Base-by-base conservation (phyloP, 257 asterid species). In the Craterostigma plantagineum region DNA sequence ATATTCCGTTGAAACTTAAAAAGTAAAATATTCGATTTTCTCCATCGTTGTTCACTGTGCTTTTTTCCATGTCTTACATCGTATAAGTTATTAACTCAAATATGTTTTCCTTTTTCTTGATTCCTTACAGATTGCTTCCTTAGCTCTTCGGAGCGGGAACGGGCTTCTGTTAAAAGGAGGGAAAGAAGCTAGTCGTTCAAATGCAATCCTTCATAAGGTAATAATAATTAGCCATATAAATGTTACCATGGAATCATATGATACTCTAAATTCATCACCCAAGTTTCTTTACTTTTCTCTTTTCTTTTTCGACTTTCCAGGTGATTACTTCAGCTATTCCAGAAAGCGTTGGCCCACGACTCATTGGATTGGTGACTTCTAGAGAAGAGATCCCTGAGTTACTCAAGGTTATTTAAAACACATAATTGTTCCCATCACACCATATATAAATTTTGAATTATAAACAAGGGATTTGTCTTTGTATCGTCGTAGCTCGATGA, bases 161-260 rank as follows among this genome's bases (percentile, higher is more conserved):
- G 94, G 94, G 40, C 70, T 82, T 54, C 65, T 82, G 49, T 51
- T 82, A 56, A 82, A 82, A 66, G 94, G 94, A 14, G 94, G 94
- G 45, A 82, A 78, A 56, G 94, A 82, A 64, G 94, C 94, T 38
- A 59, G 66, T 42, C 65, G 73, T 23, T 70, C 94, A 47, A 82
- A 82, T 52, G 72, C 79, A 33, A 59, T 82, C 56, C 61, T 82
- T 45, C 94, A 82, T 52, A 72, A 78, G 77, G 94, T 82, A 42
- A 35, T 52, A n/a, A n/a, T n/a, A 18, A 34, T 39, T 37, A 15
- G 15, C 16, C 45, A 14, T 40, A 11, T 7, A 12, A 16, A 11
- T 40, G 4, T 1, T 7, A 8, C 12, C 45, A 8, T 14, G 10
- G 30, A 23, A 23, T 46, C 30, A 3, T 35, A 35, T 16, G 38